Percentiles rank a stretch among this genome's conserved stretches.
phyloP scores from a whole-genome alignment of 2,329 filamentous ascomycete species.

The Huntiella moniliformis region DNA sequence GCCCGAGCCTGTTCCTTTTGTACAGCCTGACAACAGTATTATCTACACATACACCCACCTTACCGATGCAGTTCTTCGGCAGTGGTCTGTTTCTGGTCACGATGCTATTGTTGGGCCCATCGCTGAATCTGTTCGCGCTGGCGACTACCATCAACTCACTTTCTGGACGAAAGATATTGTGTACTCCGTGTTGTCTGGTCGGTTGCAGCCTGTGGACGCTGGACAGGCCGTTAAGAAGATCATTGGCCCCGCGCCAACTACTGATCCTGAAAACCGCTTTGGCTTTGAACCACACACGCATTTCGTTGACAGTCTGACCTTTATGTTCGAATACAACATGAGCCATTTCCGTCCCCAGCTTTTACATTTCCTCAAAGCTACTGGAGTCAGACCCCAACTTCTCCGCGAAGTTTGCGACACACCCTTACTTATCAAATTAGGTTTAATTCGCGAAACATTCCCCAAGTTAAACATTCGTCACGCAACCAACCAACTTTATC shows the following conservation, averaged over 20 bases:
- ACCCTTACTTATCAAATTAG: slow-evolving; percentile 52
- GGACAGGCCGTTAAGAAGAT: slow-evolving; percentile 59
- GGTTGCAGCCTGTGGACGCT: slow-evolving; percentile 47
- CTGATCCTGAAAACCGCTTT: slow-evolving; percentile 30
- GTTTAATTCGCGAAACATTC: slow-evolving; percentile 73
- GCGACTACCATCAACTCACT: slow-evolving; percentile 50
- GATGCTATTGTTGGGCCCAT: slow-evolving; percentile 48
- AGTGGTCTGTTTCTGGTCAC: slow-evolving; percentile 51
- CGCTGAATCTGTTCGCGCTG: slow-evolving; percentile 42
- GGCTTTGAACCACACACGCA: slow-evolving; percentile 45
- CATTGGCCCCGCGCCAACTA: slow-evolving; percentile 35
- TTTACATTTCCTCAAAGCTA: slow-evolving; percentile 50
- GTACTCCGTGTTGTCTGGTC: slow-evolving; percentile 50
- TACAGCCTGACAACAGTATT: slow-evolving; percentile 5
- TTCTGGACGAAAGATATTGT: slow-evolving; percentile 72
- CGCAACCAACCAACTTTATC: slow-evolving; percentile 81
- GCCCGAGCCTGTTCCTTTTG: neutral
- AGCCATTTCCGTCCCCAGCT: slow-evolving; percentile 31
- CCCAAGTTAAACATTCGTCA: slow-evolving; percentile 67
- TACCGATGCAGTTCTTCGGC: slow-evolving; percentile 46
- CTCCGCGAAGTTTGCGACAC: slow-evolving; percentile 76
- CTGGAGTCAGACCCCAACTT: slow-evolving; percentile 48
- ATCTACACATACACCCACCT: slow-evolving; percentile 24
- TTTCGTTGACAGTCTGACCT: slow-evolving; percentile 68
- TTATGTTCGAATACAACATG: slow-evolving; percentile 55